Evolutionary conservation across 306 rosid species (phyloP).

Genomic region (Pyrus betulifolia): DNA sequence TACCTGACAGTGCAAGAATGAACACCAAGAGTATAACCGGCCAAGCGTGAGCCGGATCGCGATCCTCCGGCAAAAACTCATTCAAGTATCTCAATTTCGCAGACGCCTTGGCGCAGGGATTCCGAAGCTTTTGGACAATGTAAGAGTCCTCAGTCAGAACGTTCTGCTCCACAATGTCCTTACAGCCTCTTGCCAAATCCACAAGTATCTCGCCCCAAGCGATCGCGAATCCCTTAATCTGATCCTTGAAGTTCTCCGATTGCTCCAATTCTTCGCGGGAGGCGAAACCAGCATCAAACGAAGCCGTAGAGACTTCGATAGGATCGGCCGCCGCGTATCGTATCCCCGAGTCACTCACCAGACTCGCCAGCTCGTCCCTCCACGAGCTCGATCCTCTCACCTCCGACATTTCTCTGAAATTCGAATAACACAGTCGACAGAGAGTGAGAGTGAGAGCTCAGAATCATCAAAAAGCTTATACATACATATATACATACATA

Average conservation of each 20-base stretch:
- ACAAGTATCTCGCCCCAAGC: constrained; percentile 85
- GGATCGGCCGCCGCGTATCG: constrained; percentile 40
- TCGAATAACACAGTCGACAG: constrained; percentile 14
- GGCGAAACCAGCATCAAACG: constrained; percentile 26
- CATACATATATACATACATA: not conserved
- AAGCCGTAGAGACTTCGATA: constrained; percentile 24
- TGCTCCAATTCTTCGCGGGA: constrained; percentile 30
- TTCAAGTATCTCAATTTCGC: constrained; percentile 64
- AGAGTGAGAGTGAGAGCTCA: not conserved
- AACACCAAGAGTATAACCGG: constrained; percentile 63
- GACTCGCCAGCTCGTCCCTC: constrained; percentile 62
- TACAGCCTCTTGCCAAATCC: constrained; percentile 76
- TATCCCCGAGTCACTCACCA: constrained; percentile 42
- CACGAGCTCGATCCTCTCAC: constrained; percentile 41
- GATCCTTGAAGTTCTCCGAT: constrained; percentile 72
- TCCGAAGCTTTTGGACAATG: constrained; percentile 42
- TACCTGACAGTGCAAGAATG: constrained; percentile 75
- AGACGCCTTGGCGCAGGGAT: constrained; percentile 57
- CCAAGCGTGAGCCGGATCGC: constrained; percentile 90
- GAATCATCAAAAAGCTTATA: constrained; percentile 1
- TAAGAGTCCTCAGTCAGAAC: constrained; percentile 58
- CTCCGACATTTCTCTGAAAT: constrained; percentile 41
- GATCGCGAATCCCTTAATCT: constrained; percentile 64
- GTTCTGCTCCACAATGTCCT: constrained; percentile 72
- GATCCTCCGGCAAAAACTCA: constrained; percentile 90